Evolutionary conservation across 345 rosid species (phyloP).

Genomic region (Eucalyptus caleyi): DNA sequence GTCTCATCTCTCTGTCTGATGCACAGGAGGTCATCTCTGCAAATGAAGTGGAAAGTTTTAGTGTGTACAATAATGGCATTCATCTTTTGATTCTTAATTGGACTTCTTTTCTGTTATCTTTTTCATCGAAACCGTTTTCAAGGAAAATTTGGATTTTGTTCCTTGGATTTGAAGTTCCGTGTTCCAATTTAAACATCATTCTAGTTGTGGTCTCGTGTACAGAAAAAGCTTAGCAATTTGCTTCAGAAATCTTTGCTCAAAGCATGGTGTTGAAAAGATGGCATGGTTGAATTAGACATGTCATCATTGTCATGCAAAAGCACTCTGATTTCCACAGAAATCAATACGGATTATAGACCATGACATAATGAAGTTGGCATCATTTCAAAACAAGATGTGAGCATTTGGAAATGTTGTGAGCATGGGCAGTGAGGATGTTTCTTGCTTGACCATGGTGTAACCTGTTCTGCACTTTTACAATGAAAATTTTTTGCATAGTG

Average conservation of each 20-base stretch:
- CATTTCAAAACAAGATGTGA: background rate
- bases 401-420: background rate
- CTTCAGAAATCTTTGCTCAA: background rate
- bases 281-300: background rate
- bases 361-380: background rate
- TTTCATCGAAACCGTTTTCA: background rate
- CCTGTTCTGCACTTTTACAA: background rate
- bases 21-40: background rate
- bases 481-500: background rate
- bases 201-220: background rate
- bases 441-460: background rate
- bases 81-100: background rate
- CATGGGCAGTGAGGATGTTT: background rate
- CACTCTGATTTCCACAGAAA: background rate
- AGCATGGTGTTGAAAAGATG: background rate
- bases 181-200: background rate
- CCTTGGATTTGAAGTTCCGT: background rate
- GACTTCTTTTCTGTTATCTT: background rate
- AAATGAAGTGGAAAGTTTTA: background rate
- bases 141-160: background rate
- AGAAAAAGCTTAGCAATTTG: background rate
- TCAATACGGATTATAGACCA: background rate
- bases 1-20: background rate
- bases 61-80: background rate
- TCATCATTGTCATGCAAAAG: background rate